Conservation (phyloP, 257 asterid species). For the Petunia secreta region DNA sequence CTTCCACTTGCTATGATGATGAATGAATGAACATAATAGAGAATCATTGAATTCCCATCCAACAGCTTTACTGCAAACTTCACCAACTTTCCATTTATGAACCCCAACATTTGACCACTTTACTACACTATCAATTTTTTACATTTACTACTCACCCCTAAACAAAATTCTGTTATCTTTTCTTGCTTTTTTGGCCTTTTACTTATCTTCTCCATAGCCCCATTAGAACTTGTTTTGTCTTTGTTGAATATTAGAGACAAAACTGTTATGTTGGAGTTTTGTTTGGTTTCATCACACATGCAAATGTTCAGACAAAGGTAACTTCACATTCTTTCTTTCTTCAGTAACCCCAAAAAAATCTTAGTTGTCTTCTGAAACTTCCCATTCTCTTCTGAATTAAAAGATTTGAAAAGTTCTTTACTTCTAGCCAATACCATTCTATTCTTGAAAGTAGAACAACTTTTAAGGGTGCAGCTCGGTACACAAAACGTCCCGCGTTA, state of each 20-base stretch:
- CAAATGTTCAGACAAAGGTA: constrained; percentile 33
- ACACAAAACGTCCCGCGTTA: neutral
- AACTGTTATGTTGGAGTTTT: constrained; percentile 37
- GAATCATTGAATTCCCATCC: constrained; percentile 48
- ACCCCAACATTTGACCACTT: constrained; percentile 43
- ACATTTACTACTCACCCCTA: constrained; percentile 10
- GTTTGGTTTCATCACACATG: constrained; percentile 50
- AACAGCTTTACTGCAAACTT: constrained; percentile 35
- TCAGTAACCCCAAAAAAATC: constrained; percentile 21
- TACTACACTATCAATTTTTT: constrained; percentile 34
- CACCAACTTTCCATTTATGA: constrained; percentile 53
- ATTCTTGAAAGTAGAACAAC: constrained; percentile 33
- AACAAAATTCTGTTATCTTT: neutral
- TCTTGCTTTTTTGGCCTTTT: neutral
- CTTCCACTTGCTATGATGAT: constrained; percentile 16
- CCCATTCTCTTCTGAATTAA: constrained; percentile 3
- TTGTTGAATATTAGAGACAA: constrained; percentile 34
- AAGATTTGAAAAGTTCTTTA: constrained; percentile 4
- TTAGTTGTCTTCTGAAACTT: constrained; percentile 30
- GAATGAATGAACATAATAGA: constrained; percentile 24
- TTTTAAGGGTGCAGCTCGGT: neutral
- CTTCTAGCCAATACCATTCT: neutral
- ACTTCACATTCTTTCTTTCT: constrained; percentile 29
- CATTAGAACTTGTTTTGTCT: constrained; percentile 5
- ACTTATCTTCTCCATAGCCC: neutral